Evolutionary conservation across 2,329 filamentous ascomycete genomes (phyloP), one percentile per base, ranked within the genome.

Genomic region (Sclerotinia minor): DNA sequence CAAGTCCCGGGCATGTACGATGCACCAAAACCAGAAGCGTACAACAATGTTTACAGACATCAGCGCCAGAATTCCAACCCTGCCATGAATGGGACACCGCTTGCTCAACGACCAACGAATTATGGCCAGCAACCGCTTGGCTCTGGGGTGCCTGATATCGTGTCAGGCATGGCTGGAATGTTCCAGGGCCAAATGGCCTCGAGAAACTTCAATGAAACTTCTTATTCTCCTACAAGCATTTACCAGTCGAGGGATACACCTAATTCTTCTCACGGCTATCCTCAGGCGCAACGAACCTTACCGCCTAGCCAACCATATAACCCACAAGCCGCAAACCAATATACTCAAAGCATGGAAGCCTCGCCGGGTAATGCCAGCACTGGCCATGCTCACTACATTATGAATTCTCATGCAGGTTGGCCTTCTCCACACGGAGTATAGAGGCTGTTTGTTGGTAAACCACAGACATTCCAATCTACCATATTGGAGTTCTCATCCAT

Each of bases 381-480:
- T 47, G 74, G 75, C 15, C 76, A 76, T 66, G 74, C 72, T 24
- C 75, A 76, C 60, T 76, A 74, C 44, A 70, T 73, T 49, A 57
- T 65, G 24, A 32, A 70, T 2, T 61, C 70, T 38, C 74, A 76
- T 26, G 71, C 74, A 65, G 69, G 71, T 50, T 77, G 75, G 75
- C 71, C 75, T 41, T 74, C 72, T 64, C 71, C 74, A 4, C 71
- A 72, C 9, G 72, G 69, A 1, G 44, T 60, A 19, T 61, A 49
- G 15, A 50, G 32, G 21, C n/a, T 26, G 8, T 26, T 38, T 17
- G 5, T 50, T 49, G 29, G 21, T 26, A 17, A 11, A 2, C 17
- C 13, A 15, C 29, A 24, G 21, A 41, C 26, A 21, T 38, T 24
- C 13, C 9, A 21, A 41, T 21, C 35, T 41, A 6, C 15, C 58